These are phyloP conservation scores for Purpureocillium takamizusanense DNA, from an alignment of 2,329 filamentous ascomycete species.

Conservation along the genomic window DNA sequence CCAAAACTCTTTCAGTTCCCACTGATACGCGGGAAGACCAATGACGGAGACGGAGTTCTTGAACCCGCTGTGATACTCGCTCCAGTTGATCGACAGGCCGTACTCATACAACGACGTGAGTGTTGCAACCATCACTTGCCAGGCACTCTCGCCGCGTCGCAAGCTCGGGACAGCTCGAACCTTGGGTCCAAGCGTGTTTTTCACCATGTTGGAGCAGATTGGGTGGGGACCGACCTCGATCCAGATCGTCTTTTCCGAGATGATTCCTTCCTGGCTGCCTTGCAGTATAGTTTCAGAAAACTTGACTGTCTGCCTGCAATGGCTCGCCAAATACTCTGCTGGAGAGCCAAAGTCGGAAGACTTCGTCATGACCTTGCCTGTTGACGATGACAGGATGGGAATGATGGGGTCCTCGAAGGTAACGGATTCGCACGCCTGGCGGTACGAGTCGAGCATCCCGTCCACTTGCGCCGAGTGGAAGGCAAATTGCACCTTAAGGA, in stretches of 20 bases:
- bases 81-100: conserved; percentile 44
- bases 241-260: conserved; percentile 51
- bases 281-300: conserved; percentile 48
- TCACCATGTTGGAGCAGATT: conserved; percentile 53
- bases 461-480: conserved; percentile 25
- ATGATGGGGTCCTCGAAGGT: conserved; percentile 4
- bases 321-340: conserved; percentile 46
- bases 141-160: conserved; percentile 51
- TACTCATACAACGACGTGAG: background rate
- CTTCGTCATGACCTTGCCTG: conserved; percentile 38
- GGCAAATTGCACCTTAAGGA: conserved; percentile 21
- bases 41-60: conserved; percentile 34
- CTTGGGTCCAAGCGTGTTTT: conserved; percentile 42
- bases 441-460: conserved; percentile 36
- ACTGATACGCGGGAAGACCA: conserved; percentile 57
- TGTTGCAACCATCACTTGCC: conserved; percentile 33
- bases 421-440: conserved; percentile 12
- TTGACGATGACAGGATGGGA: conserved; percentile 29
- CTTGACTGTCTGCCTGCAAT: conserved; percentile 55
- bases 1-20: conserved; percentile 64
- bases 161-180: conserved; percentile 46
- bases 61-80: conserved; percentile 42
- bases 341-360: conserved; percentile 33
- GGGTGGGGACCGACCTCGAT: conserved; percentile 61
- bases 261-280: conserved; percentile 35